Base-by-base conservation (phyloP, 139 green algal genomes). In the Spirogloea muscicola region DNA sequence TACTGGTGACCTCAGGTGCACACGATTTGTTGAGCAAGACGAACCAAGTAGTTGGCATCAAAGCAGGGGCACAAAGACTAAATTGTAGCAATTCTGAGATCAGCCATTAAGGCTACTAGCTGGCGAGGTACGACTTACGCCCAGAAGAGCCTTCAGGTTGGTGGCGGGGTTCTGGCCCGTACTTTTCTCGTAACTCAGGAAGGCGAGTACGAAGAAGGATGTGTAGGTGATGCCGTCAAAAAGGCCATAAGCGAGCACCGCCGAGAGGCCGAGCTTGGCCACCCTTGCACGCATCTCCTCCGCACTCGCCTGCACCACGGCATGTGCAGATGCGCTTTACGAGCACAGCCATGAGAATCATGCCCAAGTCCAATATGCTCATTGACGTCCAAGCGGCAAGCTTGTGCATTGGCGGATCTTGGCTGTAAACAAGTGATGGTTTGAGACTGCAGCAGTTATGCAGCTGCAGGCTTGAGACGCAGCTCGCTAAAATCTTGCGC, bases 151-250 rank as follows among this genome's bases (percentile, higher is more conserved):
- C 25, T 82, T 80, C 34, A 82, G 49, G 57, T 82, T 82, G 29
- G 57, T 36, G 48, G 75, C 75, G 36, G 75, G 75, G 29, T 82
- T 82, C 31, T 64, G 58, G 6, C 75, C 75, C 34, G 67, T 82
- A 39, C 60, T 73, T 46, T 69, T 82, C 46, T 82, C 75, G 44
- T 79, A 82, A 9, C 66, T 48, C 2, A 82, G 52, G 36, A 82
- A 82, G 18, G 75, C 75, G 16, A 82, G 37, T 9, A 73, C 29
- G 27, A 82, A 82, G 39, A 74, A 75, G 6, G 58, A 63, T 43
- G 75, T 82, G 49, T 82, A 82, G 16, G 68, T 82, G n/a, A 82
- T 6, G 27, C 75, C 75, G n/a, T 82, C 75, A 79, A 81, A 49
- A 10, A 81, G 58, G 10, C 70, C 70, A 37, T 78, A 78, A 55